phyloP scores from a whole-genome alignment of 345 rosid species.

The Syzygium aqueum region DNA sequence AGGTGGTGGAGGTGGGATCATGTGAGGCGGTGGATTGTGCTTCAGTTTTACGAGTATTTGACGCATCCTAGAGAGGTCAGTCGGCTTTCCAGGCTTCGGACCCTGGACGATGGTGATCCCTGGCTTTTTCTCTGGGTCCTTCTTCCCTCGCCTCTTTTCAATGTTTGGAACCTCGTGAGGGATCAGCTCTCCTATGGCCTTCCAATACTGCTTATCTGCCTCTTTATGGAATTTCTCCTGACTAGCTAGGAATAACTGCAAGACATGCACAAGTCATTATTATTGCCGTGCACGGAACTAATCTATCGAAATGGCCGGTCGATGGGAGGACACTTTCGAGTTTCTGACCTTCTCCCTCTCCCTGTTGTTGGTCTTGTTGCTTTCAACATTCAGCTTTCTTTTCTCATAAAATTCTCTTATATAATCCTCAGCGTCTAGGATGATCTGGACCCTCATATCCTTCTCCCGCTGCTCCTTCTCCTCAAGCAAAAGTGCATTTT shows the following conservation, averaged over 20 bases:
- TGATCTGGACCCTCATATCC: slow-evolving; percentile 52
- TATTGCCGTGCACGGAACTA: neutral
- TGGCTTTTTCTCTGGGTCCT: slow-evolving; percentile 47
- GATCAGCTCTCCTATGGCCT: slow-evolving; percentile 56
- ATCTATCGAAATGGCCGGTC: neutral
- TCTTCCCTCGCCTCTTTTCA: slow-evolving; percentile 50
- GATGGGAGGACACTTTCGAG: neutral
- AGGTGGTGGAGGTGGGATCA: slow-evolving; percentile 65
- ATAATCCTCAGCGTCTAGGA: slow-evolving; percentile 55
- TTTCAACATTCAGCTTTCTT: slow-evolving; percentile 42
- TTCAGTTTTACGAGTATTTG: slow-evolving; percentile 59
- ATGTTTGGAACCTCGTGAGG: slow-evolving; percentile 62
- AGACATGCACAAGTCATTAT: slow-evolving; percentile 2
- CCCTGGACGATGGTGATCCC: slow-evolving; percentile 48
- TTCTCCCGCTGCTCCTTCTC: slow-evolving; percentile 72
- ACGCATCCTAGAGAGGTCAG: slow-evolving; percentile 62
- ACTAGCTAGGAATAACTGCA: slow-evolving; percentile 49
- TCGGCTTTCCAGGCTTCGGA: slow-evolving; percentile 71
- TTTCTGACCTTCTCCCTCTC: slow-evolving; percentile 58
- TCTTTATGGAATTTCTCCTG: slow-evolving; percentile 67
- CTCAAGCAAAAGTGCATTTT: slow-evolving; percentile 50
- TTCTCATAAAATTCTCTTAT: slow-evolving; percentile 56
- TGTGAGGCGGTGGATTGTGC: slow-evolving; percentile 68
- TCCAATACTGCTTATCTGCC: slow-evolving; percentile 56
- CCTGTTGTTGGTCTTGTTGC: slow-evolving; percentile 48